These are phyloP conservation scores for Cairneyella variabilis DNA, from an alignment of 495 filamentous ascomycete genomes.

Conservation along the genomic window DNA sequence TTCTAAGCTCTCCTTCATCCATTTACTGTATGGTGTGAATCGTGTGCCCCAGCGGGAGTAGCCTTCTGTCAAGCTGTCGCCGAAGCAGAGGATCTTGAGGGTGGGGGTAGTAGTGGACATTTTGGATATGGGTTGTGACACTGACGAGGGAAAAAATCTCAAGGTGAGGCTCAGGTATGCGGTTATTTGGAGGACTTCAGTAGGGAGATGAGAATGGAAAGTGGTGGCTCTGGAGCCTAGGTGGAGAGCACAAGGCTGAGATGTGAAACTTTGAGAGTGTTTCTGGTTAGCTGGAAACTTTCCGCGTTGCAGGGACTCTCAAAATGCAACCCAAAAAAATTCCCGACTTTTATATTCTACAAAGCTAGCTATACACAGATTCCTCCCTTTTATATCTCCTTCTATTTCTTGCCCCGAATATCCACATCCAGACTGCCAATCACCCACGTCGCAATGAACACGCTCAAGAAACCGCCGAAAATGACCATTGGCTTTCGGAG, in stretches of 20 bases:
- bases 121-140: too few species aligned
- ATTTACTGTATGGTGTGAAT: conserved; percentile 48
- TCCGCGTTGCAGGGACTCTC: too few species aligned
- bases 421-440: conserved; percentile 45
- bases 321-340: too few species aligned
- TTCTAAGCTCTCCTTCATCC: background rate
- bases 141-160: too few species aligned
- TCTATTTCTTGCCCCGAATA: conserved; percentile 19
- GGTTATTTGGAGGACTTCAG: too few species aligned
- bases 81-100: conserved; percentile 58
- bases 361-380: conserved; percentile 21
- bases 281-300: too few species aligned
- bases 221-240: too few species aligned
- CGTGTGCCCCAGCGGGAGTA: conserved; percentile 40
- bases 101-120: too few species aligned
- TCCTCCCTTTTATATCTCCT: background rate
- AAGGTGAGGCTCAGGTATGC: too few species aligned
- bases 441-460: conserved; percentile 74
- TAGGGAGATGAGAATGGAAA: too few species aligned
- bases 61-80: conserved; percentile 59
- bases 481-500: conserved; percentile 85
- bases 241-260: too few species aligned
- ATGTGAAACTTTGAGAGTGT: too few species aligned
- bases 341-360: conserved; percentile 25
- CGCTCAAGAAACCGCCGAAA: conserved; percentile 64